Percentiles rank a stretch among this genome's conserved stretches.
Evolutionary conservation across 1,284 basidiomycete species (phyloP).

Genomic region (Hortiboletus rubellus): DNA sequence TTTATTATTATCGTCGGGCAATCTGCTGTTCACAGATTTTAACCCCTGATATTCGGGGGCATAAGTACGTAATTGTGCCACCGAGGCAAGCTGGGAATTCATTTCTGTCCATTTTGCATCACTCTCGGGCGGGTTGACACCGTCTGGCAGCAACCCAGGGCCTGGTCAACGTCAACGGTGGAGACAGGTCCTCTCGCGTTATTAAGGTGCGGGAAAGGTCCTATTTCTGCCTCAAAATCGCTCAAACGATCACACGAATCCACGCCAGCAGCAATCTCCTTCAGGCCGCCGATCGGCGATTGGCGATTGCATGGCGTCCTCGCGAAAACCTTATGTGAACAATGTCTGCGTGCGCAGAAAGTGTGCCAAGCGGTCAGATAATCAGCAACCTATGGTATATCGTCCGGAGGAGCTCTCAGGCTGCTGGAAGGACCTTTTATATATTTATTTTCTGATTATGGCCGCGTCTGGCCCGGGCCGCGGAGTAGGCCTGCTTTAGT

Average conservation of each 20-base stretch:
- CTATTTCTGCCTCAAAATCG: background rate
- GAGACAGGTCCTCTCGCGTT: background rate
- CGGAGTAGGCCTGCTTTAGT: constrained; percentile 22
- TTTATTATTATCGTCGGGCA: constrained; percentile 61
- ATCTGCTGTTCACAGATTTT: constrained; percentile 48
- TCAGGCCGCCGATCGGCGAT: constrained; percentile 27
- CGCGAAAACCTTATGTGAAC: constrained; percentile 16
- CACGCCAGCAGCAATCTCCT: constrained; percentile 2
- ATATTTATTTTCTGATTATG: background rate
- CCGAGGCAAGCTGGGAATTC: constrained; percentile 26
- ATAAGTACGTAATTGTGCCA: constrained; percentile 57
- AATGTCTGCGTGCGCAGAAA: constrained; percentile 4
- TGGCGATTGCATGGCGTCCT: constrained; percentile 30
- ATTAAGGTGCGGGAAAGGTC: background rate
- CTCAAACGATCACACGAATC: background rate
- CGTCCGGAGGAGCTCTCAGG: background rate
- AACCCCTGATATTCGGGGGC: constrained; percentile 55
- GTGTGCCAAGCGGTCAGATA: constrained; percentile 2
- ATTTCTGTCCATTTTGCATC: constrained; percentile 14
- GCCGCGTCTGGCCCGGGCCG: constrained; percentile 18
- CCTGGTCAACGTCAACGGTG: constrained; percentile 25
- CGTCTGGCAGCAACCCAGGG: constrained; percentile 12
- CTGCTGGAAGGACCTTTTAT: background rate
- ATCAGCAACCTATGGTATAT: background rate
- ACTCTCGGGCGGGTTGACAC: constrained; percentile 25